A percentile compares a stretch with the other conserved stretches of the same genome.
Evolutionary conservation across 345 rosid species (phyloP).

Genomic region (Arabidopsis arenosa): DNA sequence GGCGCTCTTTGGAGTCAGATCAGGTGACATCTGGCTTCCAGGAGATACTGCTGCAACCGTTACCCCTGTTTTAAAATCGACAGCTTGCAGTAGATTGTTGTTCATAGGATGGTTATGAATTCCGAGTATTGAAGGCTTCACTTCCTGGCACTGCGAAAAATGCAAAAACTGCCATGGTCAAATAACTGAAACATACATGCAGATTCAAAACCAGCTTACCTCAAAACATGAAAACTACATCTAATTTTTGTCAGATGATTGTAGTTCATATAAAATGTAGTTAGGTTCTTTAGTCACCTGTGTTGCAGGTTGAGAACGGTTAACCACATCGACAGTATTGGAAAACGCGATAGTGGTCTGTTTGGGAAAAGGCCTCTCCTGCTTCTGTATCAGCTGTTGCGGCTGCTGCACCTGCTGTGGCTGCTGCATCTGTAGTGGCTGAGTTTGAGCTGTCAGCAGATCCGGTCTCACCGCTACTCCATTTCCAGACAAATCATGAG

Average conservation of each 20-base stretch:
- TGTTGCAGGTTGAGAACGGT: slow-evolving; percentile 30
- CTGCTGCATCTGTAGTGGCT: slow-evolving; percentile 57
- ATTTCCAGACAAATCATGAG: slow-evolving; percentile 48
- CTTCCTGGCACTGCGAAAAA: slow-evolving; percentile 52
- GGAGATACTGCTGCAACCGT: slow-evolving; percentile 63
- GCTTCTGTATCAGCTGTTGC: slow-evolving; percentile 57
- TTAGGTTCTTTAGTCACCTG: slow-evolving; percentile 36
- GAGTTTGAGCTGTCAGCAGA: slow-evolving; percentile 48
- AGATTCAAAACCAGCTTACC: slow-evolving; percentile 43
- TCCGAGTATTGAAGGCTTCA: slow-evolving; percentile 63
- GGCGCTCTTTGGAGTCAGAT: slow-evolving; percentile 74
- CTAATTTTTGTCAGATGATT: slow-evolving; percentile 27
- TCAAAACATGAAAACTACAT: slow-evolving; percentile 48
- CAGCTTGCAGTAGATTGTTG: slow-evolving; percentile 57
- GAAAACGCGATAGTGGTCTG: slow-evolving; percentile 60
- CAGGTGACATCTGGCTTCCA: slow-evolving; percentile 75
- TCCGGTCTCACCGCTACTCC: slow-evolving; percentile 52
- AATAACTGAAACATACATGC: background rate
- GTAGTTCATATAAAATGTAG: background rate
- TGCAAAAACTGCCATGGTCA: slow-evolving; percentile 17
- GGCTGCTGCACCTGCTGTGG: slow-evolving; percentile 54
- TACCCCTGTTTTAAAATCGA: slow-evolving; percentile 56
- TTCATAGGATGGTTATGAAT: slow-evolving; percentile 57
- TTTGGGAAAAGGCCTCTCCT: slow-evolving; percentile 61
- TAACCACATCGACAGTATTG: slow-evolving; percentile 18